Evolutionary conservation across 805 yeast species (phyloP).

Genomic region (Yamadazyma nakazawae): DNA sequence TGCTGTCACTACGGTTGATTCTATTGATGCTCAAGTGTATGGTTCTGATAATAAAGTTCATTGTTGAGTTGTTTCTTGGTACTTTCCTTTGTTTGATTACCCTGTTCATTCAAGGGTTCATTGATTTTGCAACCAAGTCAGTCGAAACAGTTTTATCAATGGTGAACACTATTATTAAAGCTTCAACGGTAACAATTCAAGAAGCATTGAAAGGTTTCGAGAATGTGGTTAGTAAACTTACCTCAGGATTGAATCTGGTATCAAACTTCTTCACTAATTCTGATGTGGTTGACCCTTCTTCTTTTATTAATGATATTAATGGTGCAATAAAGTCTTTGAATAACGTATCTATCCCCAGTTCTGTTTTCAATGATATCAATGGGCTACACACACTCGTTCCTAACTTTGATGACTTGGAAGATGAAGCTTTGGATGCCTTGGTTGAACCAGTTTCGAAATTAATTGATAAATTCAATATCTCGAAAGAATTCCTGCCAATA

Average conservation of each 20-base stretch:
- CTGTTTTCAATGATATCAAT: slow-evolving; percentile 57
- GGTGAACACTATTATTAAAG: slow-evolving; percentile 53
- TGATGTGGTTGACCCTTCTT: slow-evolving; percentile 28
- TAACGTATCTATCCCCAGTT: slow-evolving; percentile 60
- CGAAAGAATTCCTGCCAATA: slow-evolving; percentile 13
- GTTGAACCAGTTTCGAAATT: slow-evolving; percentile 45
- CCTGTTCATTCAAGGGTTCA: slow-evolving; percentile 69
- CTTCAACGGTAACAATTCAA: slow-evolving; percentile 23
- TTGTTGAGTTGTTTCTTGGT: slow-evolving; percentile 72
- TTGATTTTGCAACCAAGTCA: slow-evolving; percentile 68
- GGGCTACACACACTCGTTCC: slow-evolving; percentile 51
- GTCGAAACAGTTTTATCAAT: slow-evolving; percentile 61
- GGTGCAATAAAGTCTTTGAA: slow-evolving; percentile 54
- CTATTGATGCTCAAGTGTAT: slow-evolving; percentile 7
- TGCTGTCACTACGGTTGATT: slow-evolving; percentile 8
- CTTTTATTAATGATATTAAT: slow-evolving; percentile 48
- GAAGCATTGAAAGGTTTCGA: slow-evolving; percentile 6
- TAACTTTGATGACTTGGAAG: slow-evolving; percentile 60
- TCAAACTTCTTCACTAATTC: slow-evolving; percentile 44
- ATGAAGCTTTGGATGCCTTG: slow-evolving; percentile 53
- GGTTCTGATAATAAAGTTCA: slow-evolving; percentile 58
- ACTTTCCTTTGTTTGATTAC: slow-evolving; percentile 82
- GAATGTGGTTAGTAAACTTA: slow-evolving; percentile 2
- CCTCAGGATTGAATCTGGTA: slow-evolving; percentile 12
- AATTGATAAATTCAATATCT: not conserved